Evolutionary conservation across 2,329 filamentous ascomycete genomes (phyloP).

Genomic region (Fusarium siculi): DNA sequence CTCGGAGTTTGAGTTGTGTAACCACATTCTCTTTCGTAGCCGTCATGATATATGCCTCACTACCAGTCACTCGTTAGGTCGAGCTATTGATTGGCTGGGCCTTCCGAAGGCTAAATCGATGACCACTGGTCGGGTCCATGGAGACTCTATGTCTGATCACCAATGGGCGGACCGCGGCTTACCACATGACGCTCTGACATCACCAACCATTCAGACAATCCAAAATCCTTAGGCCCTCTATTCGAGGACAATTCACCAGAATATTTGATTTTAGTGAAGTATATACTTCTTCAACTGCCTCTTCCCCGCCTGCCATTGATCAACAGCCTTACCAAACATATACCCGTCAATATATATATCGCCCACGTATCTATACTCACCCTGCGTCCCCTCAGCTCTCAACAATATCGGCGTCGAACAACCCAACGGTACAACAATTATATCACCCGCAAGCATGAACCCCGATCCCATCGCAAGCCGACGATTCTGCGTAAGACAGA

Average conservation of each 20-base stretch:
- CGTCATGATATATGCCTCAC: neutral
- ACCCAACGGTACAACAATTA: slow-evolving; percentile 17
- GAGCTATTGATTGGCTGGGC: neutral
- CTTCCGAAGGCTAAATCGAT: neutral
- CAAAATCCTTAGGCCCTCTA: neutral
- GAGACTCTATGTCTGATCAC: neutral
- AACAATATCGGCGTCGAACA: slow-evolving; percentile 24
- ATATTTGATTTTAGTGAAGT: neutral
- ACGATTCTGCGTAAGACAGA: slow-evolving; percentile 13
- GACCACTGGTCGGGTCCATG: neutral
- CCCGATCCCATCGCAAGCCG: slow-evolving; percentile 16
- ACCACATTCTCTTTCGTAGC: neutral
- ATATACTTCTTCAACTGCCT: slow-evolving; percentile 14
- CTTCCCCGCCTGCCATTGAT: slow-evolving; percentile 8
- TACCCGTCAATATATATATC: slow-evolving; percentile 26
- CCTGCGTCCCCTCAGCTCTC: slow-evolving; percentile 11
- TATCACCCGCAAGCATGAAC: slow-evolving; percentile 21
- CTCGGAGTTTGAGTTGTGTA: neutral
- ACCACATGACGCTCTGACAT: neutral
- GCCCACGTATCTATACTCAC: slow-evolving; percentile 15
- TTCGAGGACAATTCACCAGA: fast-evolving
- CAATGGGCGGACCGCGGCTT: neutral
- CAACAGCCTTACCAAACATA: slow-evolving; percentile 16
- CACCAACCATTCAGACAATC: neutral
- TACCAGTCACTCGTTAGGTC: neutral